phyloP scores from a whole-genome alignment of 306 rosid species.

The Senna tora region DNA sequence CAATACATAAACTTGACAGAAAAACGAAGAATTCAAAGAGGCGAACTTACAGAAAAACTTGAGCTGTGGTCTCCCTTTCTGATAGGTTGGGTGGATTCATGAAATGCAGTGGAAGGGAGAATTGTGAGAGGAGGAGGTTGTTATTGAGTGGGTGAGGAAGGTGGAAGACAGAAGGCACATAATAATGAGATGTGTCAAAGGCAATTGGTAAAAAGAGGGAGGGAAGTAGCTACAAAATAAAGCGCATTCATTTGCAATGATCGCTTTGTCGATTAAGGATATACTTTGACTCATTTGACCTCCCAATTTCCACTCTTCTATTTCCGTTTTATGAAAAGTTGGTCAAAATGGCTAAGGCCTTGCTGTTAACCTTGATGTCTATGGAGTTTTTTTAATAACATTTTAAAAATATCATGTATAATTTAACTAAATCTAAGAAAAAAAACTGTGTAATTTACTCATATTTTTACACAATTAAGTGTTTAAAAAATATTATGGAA shows the following conservation, averaged over 20 bases:
- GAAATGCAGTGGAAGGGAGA: slow-evolving; percentile 13
- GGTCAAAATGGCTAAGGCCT: slow-evolving; percentile 21
- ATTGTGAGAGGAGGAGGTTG: slow-evolving; percentile 31
- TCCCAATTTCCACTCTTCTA: slow-evolving; percentile 29
- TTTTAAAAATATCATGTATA: no score
- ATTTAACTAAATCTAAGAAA: no score
- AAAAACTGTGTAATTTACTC: no score
- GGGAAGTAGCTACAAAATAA: slow-evolving; percentile 90
- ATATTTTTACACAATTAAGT: no score
- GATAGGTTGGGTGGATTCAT: background rate
- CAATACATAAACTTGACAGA: slow-evolving; percentile 2
- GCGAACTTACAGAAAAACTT: slow-evolving; percentile 42
- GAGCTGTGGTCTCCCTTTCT: slow-evolving; percentile 29
- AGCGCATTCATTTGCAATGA: slow-evolving; percentile 59
- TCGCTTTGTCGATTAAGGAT: slow-evolving; percentile 53
- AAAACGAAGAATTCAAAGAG: slow-evolving; percentile 31
- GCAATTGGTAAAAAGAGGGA: slow-evolving; percentile 62
- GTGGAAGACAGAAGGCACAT: slow-evolving; percentile 59
- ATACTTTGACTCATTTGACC: slow-evolving; percentile 46
- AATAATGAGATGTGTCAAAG: slow-evolving; percentile 68
- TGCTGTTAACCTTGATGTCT: no score
- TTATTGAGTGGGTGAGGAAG: slow-evolving; percentile 37
- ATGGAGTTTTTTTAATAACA: no score
- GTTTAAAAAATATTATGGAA: no score
- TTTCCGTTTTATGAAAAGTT: slow-evolving; percentile 8